Evolutionary conservation across 139 green algal genomes (phyloP).

Genomic region (Chlorella sp.): DNA sequence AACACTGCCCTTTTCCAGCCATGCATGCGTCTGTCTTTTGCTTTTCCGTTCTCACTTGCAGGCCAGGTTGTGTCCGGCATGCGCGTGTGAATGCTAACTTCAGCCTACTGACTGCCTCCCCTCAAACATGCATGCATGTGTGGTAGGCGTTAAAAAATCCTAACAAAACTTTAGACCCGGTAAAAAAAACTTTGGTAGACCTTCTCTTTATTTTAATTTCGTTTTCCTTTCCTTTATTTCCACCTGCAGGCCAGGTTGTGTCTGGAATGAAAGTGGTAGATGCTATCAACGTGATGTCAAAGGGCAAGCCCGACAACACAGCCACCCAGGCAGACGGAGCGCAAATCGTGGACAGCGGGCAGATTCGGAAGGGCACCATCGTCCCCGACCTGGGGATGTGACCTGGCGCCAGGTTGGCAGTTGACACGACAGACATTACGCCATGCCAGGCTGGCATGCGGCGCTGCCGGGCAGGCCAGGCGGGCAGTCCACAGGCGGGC

Average conservation of each 20-base stretch:
- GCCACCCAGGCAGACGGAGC: constrained; percentile 43
- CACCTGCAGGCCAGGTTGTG: constrained; percentile 30
- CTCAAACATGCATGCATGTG: not conserved
- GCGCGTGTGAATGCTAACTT: too few species aligned
- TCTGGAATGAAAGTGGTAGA: constrained; percentile 37
- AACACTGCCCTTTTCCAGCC: too few species aligned
- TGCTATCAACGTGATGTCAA: constrained; percentile 47
- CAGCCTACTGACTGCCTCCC: not conserved
- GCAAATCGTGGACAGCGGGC: constrained; percentile 46
- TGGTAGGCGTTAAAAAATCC: too few species aligned
- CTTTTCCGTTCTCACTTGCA: not conserved
- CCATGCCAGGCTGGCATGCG: too few species aligned
- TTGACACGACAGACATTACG: too few species aligned
- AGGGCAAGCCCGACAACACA: constrained; percentile 54
- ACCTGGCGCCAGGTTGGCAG: not conserved
- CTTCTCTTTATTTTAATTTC: too few species aligned
- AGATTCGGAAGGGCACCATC: constrained; percentile 46
- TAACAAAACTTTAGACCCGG: too few species aligned
- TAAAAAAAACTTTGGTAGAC: too few species aligned
- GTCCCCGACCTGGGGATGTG: constrained; percentile 29
- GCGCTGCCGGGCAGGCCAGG: too few species aligned
- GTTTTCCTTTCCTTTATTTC: not conserved
- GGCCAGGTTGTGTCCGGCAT: not conserved
- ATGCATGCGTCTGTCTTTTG: too few species aligned
- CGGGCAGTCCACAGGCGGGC: too few species aligned